Percentiles rank a stretch among this genome's conserved stretches.
These are phyloP conservation scores for Quercus ilex DNA, from an alignment of 306 rosid species.

Conservation along the genomic window DNA sequence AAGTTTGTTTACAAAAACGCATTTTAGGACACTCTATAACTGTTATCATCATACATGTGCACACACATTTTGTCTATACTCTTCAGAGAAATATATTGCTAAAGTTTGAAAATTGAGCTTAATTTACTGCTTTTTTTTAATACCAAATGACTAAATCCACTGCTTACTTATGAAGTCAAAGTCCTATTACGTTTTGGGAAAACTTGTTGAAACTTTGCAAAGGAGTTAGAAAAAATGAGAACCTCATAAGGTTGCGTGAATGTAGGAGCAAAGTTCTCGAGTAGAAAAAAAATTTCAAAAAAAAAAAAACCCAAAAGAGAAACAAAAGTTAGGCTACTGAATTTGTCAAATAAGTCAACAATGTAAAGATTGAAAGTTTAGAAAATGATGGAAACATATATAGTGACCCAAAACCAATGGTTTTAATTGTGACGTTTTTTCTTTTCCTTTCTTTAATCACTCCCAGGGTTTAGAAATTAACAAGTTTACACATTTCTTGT, in stretches of 20 bases:
- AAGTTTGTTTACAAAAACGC: slow-evolving; percentile 15
- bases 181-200: background rate
- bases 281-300: background rate
- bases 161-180: no score
- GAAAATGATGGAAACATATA: background rate
- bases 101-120: no score
- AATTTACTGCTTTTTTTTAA: no score
- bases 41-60: no score
- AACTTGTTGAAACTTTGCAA: background rate
- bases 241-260: background rate
- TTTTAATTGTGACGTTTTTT: background rate
- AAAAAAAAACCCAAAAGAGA: background rate
- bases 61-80: no score
- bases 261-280: background rate
- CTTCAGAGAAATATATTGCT: no score
- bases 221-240: background rate
- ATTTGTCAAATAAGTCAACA: slow-evolving; percentile 8
- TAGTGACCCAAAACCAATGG: background rate
- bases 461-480: background rate
- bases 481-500: slow-evolving; percentile 9
- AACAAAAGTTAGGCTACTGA: slow-evolving; percentile 3
- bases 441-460: background rate
- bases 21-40: background rate
- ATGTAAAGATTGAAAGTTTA: background rate
- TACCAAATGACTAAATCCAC: no score